Evolutionary conservation across 2,329 filamentous ascomycete genomes (phyloP).

Genomic region (Penicillium sp.): DNA sequence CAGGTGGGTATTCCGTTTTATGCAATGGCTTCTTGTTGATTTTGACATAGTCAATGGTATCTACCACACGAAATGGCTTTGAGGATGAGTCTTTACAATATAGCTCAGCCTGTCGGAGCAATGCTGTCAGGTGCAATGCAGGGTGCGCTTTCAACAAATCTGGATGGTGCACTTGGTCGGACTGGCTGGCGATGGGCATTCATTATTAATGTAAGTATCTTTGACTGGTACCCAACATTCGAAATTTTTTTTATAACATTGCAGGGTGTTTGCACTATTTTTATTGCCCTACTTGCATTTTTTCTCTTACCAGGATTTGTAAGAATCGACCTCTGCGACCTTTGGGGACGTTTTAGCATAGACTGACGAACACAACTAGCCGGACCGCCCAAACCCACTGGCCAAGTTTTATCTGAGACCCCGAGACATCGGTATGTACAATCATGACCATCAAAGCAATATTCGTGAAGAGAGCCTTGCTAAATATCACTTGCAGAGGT

Average conservation of each 20-base stretch:
- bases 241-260: not conserved
- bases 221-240: not conserved
- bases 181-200: constrained; percentile 11
- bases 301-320: not conserved
- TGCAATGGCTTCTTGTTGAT: not conserved
- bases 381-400: not conserved
- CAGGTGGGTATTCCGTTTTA: not conserved
- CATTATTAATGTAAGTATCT: constrained; percentile 3
- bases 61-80: not conserved
- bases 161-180: constrained; percentile 5
- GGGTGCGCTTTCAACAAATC: constrained; percentile 10
- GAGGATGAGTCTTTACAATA: not conserved
- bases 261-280: not conserved
- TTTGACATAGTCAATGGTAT: not conserved
- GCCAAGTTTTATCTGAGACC: not conserved
- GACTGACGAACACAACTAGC: not conserved
- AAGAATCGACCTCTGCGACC: not conserved
- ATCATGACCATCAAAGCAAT: not conserved
- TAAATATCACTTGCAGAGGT: not conserved
- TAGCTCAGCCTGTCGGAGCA: constrained; percentile 4
- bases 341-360: not conserved
- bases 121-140: constrained; percentile 9
- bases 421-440: not conserved
- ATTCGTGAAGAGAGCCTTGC: not conserved
- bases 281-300: not conserved